A percentile compares a stretch with the other conserved stretches of the same genome.
phyloP scores from a whole-genome alignment of 2,329 filamentous ascomycete genomes.

The Cercospora zeae-maydis region DNA sequence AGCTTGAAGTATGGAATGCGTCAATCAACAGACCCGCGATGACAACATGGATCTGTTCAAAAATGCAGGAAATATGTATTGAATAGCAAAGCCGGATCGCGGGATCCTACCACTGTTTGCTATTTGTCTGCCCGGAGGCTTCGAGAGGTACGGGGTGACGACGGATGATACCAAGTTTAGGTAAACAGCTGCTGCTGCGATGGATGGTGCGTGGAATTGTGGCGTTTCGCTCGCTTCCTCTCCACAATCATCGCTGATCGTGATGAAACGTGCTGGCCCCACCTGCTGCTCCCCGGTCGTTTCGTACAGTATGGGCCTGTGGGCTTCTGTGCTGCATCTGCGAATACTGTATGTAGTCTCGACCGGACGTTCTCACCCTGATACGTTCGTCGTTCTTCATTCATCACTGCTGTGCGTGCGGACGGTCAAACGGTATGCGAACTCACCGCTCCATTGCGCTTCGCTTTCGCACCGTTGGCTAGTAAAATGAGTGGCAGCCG shows the following conservation, averaged over 20 bases:
- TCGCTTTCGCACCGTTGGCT: neutral
- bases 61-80: neutral
- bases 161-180: slow-evolving; percentile 1
- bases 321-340: neutral
- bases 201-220: neutral
- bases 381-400: neutral
- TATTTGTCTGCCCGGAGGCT: neutral
- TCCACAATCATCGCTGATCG: neutral
- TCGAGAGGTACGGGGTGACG: neutral
- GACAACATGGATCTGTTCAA: neutral
- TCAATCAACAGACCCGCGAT: neutral
- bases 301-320: neutral
- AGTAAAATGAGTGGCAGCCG: neutral
- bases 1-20: neutral
- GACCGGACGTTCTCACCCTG: neutral
- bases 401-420: neutral
- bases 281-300: neutral
- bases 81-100: neutral
- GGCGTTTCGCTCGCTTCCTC: neutral
- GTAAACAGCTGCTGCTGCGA: neutral
- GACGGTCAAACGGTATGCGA: neutral
- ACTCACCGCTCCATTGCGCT: neutral
- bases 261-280: neutral
- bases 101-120: neutral
- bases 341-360: neutral